Conservation (phyloP, 202 grass and related monocot species). For the Eragrostis tef region DNA sequence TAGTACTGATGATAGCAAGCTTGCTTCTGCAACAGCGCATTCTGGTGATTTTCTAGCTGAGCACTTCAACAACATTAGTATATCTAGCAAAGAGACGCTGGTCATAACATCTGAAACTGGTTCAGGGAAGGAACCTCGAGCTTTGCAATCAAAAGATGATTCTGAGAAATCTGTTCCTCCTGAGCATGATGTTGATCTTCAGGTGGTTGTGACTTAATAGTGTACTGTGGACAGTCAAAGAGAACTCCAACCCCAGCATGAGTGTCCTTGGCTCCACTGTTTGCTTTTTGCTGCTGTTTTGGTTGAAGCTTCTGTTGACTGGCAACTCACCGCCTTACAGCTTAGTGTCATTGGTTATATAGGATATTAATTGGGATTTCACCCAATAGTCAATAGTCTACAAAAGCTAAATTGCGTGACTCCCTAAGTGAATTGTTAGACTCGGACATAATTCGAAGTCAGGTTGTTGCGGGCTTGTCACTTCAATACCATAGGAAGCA, state of each 20-base stretch:
- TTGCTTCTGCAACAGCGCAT: constrained; percentile 33
- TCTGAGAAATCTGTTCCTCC: constrained; percentile 44
- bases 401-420: neutral
- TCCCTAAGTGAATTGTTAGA: neutral
- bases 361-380: constrained; percentile 40
- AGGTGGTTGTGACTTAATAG: constrained; percentile 49
- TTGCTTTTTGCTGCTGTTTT: constrained; percentile 33
- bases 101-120: constrained; percentile 42
- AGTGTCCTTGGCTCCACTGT: constrained; percentile 17
- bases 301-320: constrained; percentile 34
- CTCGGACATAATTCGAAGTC: neutral
- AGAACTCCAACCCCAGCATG: constrained; percentile 18
- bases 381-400: constrained; percentile 51
- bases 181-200: constrained; percentile 52
- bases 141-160: constrained; percentile 46
- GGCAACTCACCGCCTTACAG: constrained; percentile 23
- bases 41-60: constrained; percentile 46
- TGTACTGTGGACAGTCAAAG: constrained; percentile 9
- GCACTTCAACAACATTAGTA: constrained; percentile 39
- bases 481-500: constrained; percentile 17
- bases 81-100: constrained; percentile 47
- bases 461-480: neutral
- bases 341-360: constrained; percentile 35
- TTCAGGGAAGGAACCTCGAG: constrained; percentile 46
- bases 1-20: constrained; percentile 26